phyloP scores from a whole-genome alignment of 2,329 filamentous ascomycete genomes.

The Beauveria asiatica region DNA sequence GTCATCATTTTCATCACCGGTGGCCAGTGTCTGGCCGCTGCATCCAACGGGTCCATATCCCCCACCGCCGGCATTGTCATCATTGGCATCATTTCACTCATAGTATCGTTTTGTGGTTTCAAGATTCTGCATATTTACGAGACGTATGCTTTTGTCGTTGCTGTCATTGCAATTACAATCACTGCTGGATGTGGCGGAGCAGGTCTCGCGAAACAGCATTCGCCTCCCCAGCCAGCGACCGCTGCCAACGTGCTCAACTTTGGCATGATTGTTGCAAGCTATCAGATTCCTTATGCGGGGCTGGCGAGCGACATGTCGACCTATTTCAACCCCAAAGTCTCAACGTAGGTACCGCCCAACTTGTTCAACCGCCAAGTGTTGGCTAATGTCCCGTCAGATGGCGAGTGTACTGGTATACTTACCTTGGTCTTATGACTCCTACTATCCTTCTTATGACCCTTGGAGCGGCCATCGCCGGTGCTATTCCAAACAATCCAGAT shows the following conservation, averaged over 20 bases:
- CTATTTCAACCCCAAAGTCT: conserved; percentile 49
- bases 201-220: conserved; percentile 38
- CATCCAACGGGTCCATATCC: conserved; percentile 39
- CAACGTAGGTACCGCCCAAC: conserved; percentile 30
- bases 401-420: conserved; percentile 47
- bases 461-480: conserved; percentile 56
- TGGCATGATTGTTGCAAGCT: conserved; percentile 53
- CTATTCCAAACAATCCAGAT: conserved; percentile 41
- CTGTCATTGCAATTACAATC: conserved; percentile 46
- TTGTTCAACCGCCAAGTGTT: not conserved
- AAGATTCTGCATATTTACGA: conserved; percentile 49
- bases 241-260: conserved; percentile 44
- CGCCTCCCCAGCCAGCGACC: conserved; percentile 30
- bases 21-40: conserved; percentile 49
- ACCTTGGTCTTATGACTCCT: conserved; percentile 45
- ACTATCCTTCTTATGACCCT: conserved; percentile 53
- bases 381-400: conserved; percentile 17
- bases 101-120: conserved; percentile 56
- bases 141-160: conserved; percentile 47
- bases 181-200: conserved; percentile 45
- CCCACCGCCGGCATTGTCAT: conserved; percentile 53
- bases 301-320: conserved; percentile 53
- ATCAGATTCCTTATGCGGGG: conserved; percentile 54
- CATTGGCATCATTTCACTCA: conserved; percentile 45
- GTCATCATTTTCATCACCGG: conserved; percentile 54